phyloP scores from a whole-genome alignment of 163 green algal genomes.

The Volvox carteri region DNA sequence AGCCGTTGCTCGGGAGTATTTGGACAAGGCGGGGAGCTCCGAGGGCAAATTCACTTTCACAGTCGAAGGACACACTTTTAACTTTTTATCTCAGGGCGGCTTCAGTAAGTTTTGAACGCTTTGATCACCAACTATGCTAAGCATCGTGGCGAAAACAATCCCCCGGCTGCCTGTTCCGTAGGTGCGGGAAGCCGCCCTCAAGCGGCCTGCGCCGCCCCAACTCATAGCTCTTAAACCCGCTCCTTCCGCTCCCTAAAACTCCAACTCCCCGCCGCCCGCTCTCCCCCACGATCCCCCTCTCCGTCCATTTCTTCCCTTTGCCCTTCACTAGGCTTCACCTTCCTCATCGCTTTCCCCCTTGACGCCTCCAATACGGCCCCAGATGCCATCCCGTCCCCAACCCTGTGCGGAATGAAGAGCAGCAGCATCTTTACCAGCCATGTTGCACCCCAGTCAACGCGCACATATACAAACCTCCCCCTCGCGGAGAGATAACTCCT shows the following conservation, averaged over 20 bases:
- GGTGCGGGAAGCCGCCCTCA: slow-evolving; percentile 43
- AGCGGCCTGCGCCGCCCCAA: background rate
- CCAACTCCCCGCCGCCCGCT: background rate
- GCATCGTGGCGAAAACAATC: no score
- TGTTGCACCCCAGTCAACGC: no score
- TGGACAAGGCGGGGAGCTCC: slow-evolving; percentile 58
- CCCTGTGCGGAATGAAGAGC: no score
- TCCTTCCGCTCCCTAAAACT: background rate
- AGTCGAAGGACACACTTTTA: slow-evolving; percentile 74
- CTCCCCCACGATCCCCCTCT: no score
- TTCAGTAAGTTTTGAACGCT: slow-evolving; percentile 76
- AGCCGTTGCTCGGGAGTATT: slow-evolving; percentile 64
- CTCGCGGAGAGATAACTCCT: no score
- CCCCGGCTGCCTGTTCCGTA: no score
- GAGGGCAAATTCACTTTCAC: slow-evolving; percentile 68
- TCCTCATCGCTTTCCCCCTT: background rate
- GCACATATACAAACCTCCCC: no score
- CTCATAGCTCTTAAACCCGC: background rate
- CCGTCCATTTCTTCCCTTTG: no score
- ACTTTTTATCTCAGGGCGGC: slow-evolving; percentile 65
- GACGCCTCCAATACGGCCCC: no score
- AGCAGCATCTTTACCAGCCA: no score
- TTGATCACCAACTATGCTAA: no score
- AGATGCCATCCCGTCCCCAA: no score
- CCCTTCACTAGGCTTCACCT: background rate